Evolutionary conservation across 768 basidiomycete genomes (phyloP).

Genomic region (Termitomyces titanicus): DNA sequence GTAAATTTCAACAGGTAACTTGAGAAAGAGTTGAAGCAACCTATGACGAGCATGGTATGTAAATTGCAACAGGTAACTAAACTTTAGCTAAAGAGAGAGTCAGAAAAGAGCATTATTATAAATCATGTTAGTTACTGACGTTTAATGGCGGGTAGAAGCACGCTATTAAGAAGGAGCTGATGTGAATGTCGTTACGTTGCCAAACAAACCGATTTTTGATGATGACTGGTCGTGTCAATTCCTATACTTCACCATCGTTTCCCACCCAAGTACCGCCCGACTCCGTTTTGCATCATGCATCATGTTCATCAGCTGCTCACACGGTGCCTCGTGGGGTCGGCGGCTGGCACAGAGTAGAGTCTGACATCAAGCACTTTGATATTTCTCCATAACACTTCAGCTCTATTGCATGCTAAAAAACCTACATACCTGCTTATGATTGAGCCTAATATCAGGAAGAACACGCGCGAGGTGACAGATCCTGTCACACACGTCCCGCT

Average conservation of each 20-base stretch:
- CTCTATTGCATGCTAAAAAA: not conserved
- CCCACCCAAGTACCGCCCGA: not conserved
- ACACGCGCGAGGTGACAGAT: slow-evolving; percentile 31
- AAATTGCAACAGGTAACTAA: no score
- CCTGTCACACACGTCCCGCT: slow-evolving; percentile 37
- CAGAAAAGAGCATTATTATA: no score
- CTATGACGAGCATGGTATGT: no score
- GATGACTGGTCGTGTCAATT: no score
- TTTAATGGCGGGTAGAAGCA: no score
- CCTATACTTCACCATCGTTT: not conserved
- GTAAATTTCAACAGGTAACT: no score
- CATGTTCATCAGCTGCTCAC: not conserved
- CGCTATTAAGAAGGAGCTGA: no score
- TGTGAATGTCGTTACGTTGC: no score
- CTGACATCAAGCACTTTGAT: not conserved
- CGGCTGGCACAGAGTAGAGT: not conserved
- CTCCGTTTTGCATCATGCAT: not conserved
- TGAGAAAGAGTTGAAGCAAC: no score
- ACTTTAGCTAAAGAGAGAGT: no score
- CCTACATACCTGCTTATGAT: not conserved
- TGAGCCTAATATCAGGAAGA: slow-evolving; percentile 9
- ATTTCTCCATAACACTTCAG: not conserved
- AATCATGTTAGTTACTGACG: no score
- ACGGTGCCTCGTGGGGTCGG: not conserved
- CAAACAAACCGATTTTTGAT: no score